These are phyloP conservation scores for Calonectria hawksworthii DNA, from an alignment of 2,329 filamentous ascomycete species.

Conservation along the genomic window DNA sequence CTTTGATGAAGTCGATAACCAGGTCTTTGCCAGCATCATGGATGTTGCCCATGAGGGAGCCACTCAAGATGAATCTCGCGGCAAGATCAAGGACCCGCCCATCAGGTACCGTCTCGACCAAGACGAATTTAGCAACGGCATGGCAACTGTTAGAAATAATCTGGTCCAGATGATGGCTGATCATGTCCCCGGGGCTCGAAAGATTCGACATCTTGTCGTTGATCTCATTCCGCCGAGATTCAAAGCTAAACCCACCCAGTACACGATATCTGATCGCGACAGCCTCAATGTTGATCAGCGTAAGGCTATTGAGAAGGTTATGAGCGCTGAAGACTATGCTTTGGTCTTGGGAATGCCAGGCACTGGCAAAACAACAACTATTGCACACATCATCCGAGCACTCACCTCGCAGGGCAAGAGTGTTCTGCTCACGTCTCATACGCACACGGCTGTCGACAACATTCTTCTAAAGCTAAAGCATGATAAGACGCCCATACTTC, in stretches of 20 bases:
- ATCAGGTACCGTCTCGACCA: constrained; percentile 91
- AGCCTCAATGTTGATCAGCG: constrained; percentile 90
- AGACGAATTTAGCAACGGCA: constrained; percentile 98
- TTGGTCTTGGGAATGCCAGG: constrained; percentile 99
- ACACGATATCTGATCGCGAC: constrained; percentile 72
- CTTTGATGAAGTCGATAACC: constrained; percentile 83
- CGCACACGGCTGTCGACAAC: constrained; percentile 97
- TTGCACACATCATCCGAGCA: constrained; percentile 95
- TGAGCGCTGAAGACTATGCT: constrained; percentile 95
- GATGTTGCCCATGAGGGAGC: constrained; percentile 75
- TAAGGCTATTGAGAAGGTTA: constrained; percentile 91
- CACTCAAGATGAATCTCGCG: constrained; percentile 64
- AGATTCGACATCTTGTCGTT: constrained; percentile 85
- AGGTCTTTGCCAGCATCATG: constrained; percentile 93
- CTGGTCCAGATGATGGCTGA: constrained; percentile 93
- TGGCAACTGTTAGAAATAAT: constrained; percentile 95
- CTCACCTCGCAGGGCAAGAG: constrained; percentile 91
- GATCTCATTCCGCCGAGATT: constrained; percentile 82
- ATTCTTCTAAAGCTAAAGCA: constrained; percentile 92
- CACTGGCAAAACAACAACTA: constrained; percentile 98
- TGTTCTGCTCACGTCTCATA: constrained; percentile 94
- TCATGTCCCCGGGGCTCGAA: constrained; percentile 75
- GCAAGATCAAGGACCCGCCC: constrained; percentile 66
- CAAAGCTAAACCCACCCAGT: constrained; percentile 74
- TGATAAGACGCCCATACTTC: constrained; percentile 82